Percentiles rank a stretch among this genome's conserved stretches.
Evolutionary conservation across 257 asterid species (phyloP).

Genomic region (Ophiorrhiza pumila): DNA sequence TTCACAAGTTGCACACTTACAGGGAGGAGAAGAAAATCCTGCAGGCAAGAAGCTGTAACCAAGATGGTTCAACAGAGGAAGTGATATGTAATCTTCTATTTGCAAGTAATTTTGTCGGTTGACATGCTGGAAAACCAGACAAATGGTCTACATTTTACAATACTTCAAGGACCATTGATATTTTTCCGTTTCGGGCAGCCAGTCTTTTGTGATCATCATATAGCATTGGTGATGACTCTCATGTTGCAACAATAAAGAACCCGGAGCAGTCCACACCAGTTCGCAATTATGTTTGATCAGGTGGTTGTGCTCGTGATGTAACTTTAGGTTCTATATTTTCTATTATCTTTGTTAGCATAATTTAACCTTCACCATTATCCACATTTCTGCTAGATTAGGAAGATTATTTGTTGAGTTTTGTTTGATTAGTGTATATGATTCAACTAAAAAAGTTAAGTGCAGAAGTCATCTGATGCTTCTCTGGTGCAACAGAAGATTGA

Average conservation of each 20-base stretch:
- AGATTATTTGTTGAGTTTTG: background rate
- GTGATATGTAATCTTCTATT: slow-evolving; percentile 62
- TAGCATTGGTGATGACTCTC: background rate
- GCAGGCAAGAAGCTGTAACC: slow-evolving; percentile 26
- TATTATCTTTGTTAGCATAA: background rate
- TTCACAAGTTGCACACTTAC: slow-evolving; percentile 36
- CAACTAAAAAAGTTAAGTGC: background rate
- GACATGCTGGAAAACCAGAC: background rate
- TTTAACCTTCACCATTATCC: too few relatives aligned
- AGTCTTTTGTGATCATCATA: background rate
- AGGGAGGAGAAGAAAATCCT: slow-evolving; percentile 51
- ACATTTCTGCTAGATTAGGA: background rate
- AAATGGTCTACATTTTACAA: too few relatives aligned
- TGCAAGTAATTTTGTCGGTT: slow-evolving; percentile 30
- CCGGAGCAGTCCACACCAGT: too few relatives aligned
- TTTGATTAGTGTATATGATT: background rate
- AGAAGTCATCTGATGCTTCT: background rate
- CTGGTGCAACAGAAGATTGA: background rate
- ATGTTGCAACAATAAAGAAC: background rate
- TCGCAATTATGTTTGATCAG: background rate
- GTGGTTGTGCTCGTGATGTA: background rate
- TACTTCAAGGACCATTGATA: background rate
- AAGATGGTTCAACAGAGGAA: slow-evolving; percentile 41
- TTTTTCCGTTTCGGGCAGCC: background rate
- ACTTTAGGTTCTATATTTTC: background rate